Percentiles rank a stretch among this genome's conserved stretches.
Evolutionary conservation across 805 yeast genomes (phyloP).

Genomic region (Metschnikowia corniflorae): DNA sequence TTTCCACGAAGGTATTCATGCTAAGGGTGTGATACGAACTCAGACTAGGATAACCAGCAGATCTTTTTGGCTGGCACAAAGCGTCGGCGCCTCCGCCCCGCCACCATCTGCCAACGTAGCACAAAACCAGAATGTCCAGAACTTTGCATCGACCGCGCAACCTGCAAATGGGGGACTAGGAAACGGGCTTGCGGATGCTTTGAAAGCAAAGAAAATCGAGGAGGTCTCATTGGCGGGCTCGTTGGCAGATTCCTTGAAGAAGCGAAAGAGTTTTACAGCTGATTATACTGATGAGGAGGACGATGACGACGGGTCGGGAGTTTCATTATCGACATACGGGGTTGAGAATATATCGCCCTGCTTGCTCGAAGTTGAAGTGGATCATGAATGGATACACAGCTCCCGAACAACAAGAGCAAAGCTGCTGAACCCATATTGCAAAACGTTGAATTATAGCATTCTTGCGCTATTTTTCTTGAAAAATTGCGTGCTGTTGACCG

Average conservation of each 20-base stretch:
- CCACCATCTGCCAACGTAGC: slow-evolving; percentile 26
- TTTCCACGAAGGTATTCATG: no score
- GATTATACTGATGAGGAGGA: slow-evolving; percentile 70
- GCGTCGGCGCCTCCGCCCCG: slow-evolving; percentile 24
- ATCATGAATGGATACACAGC: no score
- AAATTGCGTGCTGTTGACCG: no score
- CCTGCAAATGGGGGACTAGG: slow-evolving; percentile 34
- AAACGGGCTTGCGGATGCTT: slow-evolving; percentile 65
- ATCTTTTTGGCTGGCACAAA: slow-evolving; percentile 20
- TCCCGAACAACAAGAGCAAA: no score
- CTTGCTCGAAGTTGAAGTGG: no score
- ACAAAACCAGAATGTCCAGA: slow-evolving; percentile 19
- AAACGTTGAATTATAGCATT: no score
- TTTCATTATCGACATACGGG: no score
- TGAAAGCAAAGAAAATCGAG: slow-evolving; percentile 58
- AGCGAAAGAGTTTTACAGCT: slow-evolving; percentile 60
- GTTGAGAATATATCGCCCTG: no score
- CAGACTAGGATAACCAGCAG: no score
- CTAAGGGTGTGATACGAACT: no score
- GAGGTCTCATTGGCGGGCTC: slow-evolving; percentile 73
- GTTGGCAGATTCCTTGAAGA: slow-evolving; percentile 81
- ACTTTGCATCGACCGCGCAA: slow-evolving; percentile 6
- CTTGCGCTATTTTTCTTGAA: no score
- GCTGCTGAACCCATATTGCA: no score
- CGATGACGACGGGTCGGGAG: slow-evolving; percentile 45